Evolutionary conservation across 805 yeast species (phyloP).

Genomic region (Candida vartiovaarae): DNA sequence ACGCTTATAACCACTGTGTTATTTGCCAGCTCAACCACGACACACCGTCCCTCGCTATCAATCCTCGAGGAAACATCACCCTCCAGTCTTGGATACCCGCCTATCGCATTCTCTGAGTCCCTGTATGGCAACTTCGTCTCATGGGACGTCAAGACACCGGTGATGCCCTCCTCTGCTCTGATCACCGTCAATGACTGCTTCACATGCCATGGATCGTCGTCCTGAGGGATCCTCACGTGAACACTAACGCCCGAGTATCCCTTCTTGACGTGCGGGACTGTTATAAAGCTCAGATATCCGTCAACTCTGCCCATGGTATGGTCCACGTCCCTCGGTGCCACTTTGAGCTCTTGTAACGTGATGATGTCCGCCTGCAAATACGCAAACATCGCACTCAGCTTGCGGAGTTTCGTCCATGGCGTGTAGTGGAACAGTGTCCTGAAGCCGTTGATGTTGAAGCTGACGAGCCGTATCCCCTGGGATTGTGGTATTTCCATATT

Average conservation of each 20-base stretch:
- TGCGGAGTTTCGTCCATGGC: slow-evolving; percentile 63
- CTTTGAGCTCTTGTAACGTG: slow-evolving; percentile 83
- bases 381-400: slow-evolving; percentile 36
- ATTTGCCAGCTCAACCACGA: slow-evolving; percentile 63
- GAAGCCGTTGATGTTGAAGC: slow-evolving; percentile 83
- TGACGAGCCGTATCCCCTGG: slow-evolving; percentile 37
- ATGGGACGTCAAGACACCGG: slow-evolving; percentile 45
- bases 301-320: slow-evolving; percentile 42
- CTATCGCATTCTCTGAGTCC: slow-evolving; percentile 36
- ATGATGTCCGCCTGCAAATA: slow-evolving; percentile 64
- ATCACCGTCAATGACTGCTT: slow-evolving; percentile 42
- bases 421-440: slow-evolving; percentile 74
- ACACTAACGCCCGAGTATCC: slow-evolving; percentile 94
- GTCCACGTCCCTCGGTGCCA: slow-evolving; percentile 43
- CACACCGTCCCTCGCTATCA: slow-evolving; percentile 82
- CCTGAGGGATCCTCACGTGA: slow-evolving; percentile 50
- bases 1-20: slow-evolving; percentile 55
- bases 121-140: slow-evolving; percentile 16
- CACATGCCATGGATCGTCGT: slow-evolving; percentile 33
- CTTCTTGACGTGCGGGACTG: slow-evolving; percentile 59
- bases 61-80: slow-evolving; percentile 35
- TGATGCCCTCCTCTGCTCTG: slow-evolving; percentile 86
- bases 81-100: slow-evolving; percentile 57
- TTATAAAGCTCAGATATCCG: slow-evolving; percentile 57
- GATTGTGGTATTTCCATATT: slow-evolving; percentile 1